A percentile compares a stretch with the other conserved stretches of the same genome.
phyloP scores from a whole-genome alignment of 805 yeast species.

The Sugiyamaella chiloensis region DNA sequence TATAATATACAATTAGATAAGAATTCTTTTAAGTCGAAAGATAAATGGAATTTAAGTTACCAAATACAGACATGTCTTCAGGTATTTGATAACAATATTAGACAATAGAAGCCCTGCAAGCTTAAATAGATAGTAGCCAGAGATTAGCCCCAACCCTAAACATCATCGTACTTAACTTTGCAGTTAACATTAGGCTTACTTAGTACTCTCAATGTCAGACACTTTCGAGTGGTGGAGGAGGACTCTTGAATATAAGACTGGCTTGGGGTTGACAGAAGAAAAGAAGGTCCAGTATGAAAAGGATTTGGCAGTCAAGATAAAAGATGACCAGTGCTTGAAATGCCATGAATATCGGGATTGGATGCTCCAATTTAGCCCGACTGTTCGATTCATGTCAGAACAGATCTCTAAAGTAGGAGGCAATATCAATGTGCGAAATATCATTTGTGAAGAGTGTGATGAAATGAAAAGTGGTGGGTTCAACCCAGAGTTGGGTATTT shows the following conservation, averaged over 20 bases:
- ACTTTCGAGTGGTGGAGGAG: constrained; percentile 85
- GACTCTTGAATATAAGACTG: constrained; percentile 66
- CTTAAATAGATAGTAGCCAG: too few species aligned
- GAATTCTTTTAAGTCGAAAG: too few species aligned
- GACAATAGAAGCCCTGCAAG: too few species aligned
- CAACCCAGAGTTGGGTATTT: constrained; percentile 83
- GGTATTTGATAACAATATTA: too few species aligned
- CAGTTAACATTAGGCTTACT: too few species aligned
- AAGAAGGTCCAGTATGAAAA: constrained; percentile 55
- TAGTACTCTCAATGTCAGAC: constrained; percentile 9
- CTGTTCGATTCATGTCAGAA: constrained; percentile 81
- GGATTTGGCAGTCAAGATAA: constrained; percentile 45
- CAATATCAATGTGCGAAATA: constrained; percentile 46
- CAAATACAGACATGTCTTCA: too few species aligned
- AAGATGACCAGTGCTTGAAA: constrained; percentile 54
- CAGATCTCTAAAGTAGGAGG: constrained; percentile 71
- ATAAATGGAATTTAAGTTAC: too few species aligned
- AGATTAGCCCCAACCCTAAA: too few species aligned
- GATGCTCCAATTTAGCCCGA: constrained; percentile 70
- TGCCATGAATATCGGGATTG: constrained; percentile 80
- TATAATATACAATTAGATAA: too few species aligned
- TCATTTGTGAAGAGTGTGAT: constrained; percentile 79
- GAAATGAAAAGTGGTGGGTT: constrained; percentile 88
- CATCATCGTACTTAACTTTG: too few species aligned
- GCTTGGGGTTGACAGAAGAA: constrained; percentile 55